Base-by-base conservation (phyloP, 2,329 filamentous ascomycete genomes). In the Sporothrix protearum region DNA sequence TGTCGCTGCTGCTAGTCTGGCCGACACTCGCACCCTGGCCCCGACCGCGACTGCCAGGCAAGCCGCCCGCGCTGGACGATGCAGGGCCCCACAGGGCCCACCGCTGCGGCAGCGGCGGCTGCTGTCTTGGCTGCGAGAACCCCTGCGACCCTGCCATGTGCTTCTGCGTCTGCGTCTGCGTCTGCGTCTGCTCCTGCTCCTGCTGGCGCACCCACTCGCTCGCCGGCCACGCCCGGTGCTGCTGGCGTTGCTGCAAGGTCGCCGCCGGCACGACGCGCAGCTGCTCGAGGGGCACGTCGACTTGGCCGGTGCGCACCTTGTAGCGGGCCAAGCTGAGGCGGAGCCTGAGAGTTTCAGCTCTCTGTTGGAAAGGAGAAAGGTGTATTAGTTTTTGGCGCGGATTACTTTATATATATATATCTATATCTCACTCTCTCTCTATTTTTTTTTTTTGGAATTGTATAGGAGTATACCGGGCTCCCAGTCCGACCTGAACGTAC, bases 261-360 rank as follows among this genome's bases (percentile, higher is more conserved):
- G 69, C 39, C 0, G 71, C 42, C 5, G 78, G 80, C 39, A 80
- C 79, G 66, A 82, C 77, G 76, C 88, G 82, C 25, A 93, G 83
- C 61, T 87, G 81, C 71, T 88, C 83, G 73, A 92, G 85, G 1
- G 91, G 89, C 36, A 92, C 84, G 71, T 86, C 82, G 70, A 88
- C 86, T 80, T 94, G 92, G 73, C 91, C 89, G 1, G 91, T 94
- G 71, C 85, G 86, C 75, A 94, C 84, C 80, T 94, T 94, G 83
- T 93, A 94, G 77, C 86, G 87, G 16, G 91, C 92, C 25, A 93
- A 85, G 36, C 87, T 85, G 19, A 94, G 86, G n/a, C 91, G 86
- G 10, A 92, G 84, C 68, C 86, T 86, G 59, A 94, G 83, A 66
- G 88, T 86, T 77, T 91, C 87, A 25, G 89, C 89, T 80, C 87